Base-by-base conservation (phyloP, 139 green algal genomes). In the Gonium pectorale region DNA sequence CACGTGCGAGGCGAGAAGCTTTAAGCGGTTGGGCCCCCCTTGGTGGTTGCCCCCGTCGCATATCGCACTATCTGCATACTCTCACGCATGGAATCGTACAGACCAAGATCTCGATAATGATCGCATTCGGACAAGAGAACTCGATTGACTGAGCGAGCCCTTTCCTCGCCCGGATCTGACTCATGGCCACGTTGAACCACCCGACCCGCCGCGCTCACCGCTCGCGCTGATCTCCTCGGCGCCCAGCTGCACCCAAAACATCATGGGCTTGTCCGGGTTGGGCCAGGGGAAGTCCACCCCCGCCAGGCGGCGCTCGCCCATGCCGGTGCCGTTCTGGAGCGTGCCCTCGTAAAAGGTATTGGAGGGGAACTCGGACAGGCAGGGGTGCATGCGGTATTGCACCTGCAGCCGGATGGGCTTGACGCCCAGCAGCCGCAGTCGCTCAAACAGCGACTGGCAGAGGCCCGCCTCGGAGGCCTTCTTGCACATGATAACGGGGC, bases 331-430 rank as follows among this genome's bases (percentile, higher is more conserved):
- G 64, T 94, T 98, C 91, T 98, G 96, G 67, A 99, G 96, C 24
- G 93, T 96, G 67, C 97, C 97, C 93, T 99, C 97, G 78, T 99
- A 99, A 83, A 99, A 99, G 5, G 87, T 96, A 93, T 99, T 97
- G 77, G 90, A 96, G 37, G 97, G 97, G 90, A 99, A 99, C 87
- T 98, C 94, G 46, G 91, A 97, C 40, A 99, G 90, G 80, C 91
- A 95, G 40, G 97, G 97, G 91, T 99, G 97, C 97, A 99, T 99
- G 88, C 97, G 95, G 90, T 99, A 99, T 89, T 99, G 97, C 60
- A 96, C 95, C 91, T 98, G 94, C 74, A 99, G 93, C 33, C 97
- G 92, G 62, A 98, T 96, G 27, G 97, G 97, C 85, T 96, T 96
- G 51, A 98, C 90, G 9, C 97, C 97, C 67, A 99, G 92, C 81